Evolutionary conservation across 805 yeast genomes (phyloP).

Genomic region (Metschnikowia orientalis): DNA sequence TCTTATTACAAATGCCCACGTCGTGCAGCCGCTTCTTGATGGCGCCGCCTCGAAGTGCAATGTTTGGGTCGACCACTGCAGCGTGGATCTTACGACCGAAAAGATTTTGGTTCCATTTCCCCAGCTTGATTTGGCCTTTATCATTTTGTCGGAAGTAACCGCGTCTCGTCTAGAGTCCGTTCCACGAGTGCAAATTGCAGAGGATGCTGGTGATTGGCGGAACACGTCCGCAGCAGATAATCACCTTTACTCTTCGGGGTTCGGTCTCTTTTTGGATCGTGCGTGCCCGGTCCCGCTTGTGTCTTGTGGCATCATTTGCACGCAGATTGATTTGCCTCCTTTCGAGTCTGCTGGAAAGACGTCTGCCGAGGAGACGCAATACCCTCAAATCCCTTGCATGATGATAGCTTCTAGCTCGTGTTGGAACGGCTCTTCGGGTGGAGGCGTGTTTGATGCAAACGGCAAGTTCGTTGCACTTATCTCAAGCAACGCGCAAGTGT

Average conservation of each 20-base stretch:
- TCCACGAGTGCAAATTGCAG: too few relatives aligned
- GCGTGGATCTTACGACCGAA: constrained; percentile 9
- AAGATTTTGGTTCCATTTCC: constrained; percentile 29
- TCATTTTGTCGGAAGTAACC: constrained; percentile 18
- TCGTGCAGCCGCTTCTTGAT: constrained; percentile 20
- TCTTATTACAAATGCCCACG: constrained; percentile 42
- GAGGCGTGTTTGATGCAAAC: constrained; percentile 31
- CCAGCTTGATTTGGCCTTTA: constrained; percentile 37
- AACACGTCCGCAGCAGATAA: constrained; percentile 15
- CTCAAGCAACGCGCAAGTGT: constrained; percentile 42
- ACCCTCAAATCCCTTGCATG: constrained; percentile 20
- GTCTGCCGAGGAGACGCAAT: too few relatives aligned
- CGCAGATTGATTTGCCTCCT: constrained; percentile 15
- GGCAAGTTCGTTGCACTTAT: constrained; percentile 38
- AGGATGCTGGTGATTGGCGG: background rate
- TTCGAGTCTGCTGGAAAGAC: constrained; percentile 1
- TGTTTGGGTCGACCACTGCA: constrained; percentile 3
- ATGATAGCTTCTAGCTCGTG: constrained; percentile 40
- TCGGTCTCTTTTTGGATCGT: constrained; percentile 34
- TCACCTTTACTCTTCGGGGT: constrained; percentile 32
- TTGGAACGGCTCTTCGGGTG: constrained; percentile 52
- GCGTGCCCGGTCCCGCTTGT: constrained; percentile 24
- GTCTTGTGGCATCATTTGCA: constrained; percentile 30
- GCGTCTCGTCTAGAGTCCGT: background rate
- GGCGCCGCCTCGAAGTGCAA: constrained; percentile 5